A percentile compares a stretch with the other conserved stretches of the same genome.
Conservation (phyloP, 2,329 filamentous ascomycete genomes). For the Endocalyx cinctus region DNA sequence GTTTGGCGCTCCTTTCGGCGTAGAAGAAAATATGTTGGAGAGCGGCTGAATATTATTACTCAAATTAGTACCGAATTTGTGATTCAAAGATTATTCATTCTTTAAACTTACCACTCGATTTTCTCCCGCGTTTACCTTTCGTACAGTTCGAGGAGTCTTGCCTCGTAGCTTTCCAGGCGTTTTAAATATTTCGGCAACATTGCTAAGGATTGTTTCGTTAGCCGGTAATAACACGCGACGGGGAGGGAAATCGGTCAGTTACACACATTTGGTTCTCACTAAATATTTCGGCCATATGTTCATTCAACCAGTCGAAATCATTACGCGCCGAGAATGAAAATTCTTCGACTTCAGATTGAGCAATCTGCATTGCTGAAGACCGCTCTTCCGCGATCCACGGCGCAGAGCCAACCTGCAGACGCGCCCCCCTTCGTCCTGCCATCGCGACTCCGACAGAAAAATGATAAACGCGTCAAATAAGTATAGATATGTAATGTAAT, state of each 20-base stretch:
- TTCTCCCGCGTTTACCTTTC: constrained; percentile 55
- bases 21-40: constrained; percentile 54
- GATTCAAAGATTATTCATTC: no score
- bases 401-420: constrained; percentile 70
- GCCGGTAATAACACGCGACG: constrained; percentile 11
- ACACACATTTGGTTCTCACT: constrained; percentile 80
- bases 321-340: constrained; percentile 89
- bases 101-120: constrained; percentile 59
- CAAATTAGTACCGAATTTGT: no score
- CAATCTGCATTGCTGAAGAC: constrained; percentile 69
- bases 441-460: constrained; percentile 16
- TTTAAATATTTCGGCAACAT: constrained; percentile 93
- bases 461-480: constrained; percentile 22
- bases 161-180: constrained; percentile 79
- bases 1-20: constrained; percentile 49
- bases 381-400: constrained; percentile 86
- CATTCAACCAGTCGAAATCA: constrained; percentile 96
- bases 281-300: constrained; percentile 96
- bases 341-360: constrained; percentile 82
- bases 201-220: constrained; percentile 52
- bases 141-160: constrained; percentile 70
- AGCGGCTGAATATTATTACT: constrained; percentile 43
- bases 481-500: no score
- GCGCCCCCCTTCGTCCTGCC: constrained; percentile 36
- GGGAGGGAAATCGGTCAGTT: neutral